These are phyloP conservation scores for Bipolaris cookei DNA, from an alignment of 2,329 filamentous ascomycete genomes.

Conservation along the genomic window DNA sequence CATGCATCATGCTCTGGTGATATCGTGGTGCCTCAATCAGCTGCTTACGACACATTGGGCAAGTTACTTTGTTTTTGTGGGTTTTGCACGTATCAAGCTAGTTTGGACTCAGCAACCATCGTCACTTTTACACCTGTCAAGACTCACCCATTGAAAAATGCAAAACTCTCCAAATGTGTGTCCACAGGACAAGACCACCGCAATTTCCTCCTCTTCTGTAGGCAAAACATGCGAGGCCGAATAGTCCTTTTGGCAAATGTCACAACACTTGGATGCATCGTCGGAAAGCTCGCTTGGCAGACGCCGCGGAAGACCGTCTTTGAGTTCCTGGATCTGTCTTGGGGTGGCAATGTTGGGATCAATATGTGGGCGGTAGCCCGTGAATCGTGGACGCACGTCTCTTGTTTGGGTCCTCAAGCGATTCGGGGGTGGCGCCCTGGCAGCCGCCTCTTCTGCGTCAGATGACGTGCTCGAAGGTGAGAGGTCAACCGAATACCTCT, in stretches of 20 bases:
- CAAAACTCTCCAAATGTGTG: conserved; percentile 47
- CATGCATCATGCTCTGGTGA: conserved; percentile 15
- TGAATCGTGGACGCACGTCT: conserved; percentile 25
- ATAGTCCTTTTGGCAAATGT: conserved; percentile 49
- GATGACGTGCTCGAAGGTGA: conserved; percentile 29
- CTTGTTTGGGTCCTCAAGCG: conserved; percentile 24
- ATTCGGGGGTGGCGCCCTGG: conserved; percentile 28
- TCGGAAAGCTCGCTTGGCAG: conserved; percentile 37
- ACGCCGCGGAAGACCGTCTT: conserved; percentile 33
- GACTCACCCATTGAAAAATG: conserved; percentile 42
- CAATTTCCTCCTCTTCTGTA: conserved; percentile 42
- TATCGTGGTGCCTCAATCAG: conserved; percentile 35
- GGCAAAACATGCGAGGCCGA: conserved; percentile 34
- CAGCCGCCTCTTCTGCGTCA: conserved; percentile 35
- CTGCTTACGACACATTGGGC: conserved; percentile 47
- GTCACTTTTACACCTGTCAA: not conserved
- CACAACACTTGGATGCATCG: conserved; percentile 35
- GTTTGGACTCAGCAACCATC: conserved; percentile 3
- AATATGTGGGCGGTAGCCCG: conserved; percentile 14
- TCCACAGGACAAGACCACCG: conserved; percentile 45
- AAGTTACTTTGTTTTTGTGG: conserved; percentile 48
- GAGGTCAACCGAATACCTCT: conserved; percentile 39
- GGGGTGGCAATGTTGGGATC: conserved; percentile 35
- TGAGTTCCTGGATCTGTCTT: conserved; percentile 41
- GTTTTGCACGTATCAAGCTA: conserved; percentile 40